These are phyloP conservation scores for Gentiana straminea DNA, from an alignment of 257 asterid species.

Conservation along the genomic window DNA sequence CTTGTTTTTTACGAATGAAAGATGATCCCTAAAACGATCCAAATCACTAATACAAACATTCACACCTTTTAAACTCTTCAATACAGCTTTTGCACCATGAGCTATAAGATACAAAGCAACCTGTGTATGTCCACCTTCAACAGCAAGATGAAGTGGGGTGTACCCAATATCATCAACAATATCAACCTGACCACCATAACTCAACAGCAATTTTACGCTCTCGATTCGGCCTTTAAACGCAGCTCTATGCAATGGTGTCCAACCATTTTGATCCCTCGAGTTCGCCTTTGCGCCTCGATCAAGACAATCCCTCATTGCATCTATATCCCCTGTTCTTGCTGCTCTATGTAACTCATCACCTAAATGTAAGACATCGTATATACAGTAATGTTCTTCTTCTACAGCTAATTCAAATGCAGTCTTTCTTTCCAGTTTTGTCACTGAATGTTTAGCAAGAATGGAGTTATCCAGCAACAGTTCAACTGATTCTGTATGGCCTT, in stretches of 20 bases:
- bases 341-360: conserved; percentile 49
- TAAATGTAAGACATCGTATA: conserved; percentile 33
- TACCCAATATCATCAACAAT: conserved; percentile 44
- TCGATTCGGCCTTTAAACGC: conserved; percentile 58
- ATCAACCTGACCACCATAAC: conserved; percentile 52
- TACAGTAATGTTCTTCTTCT: conserved; percentile 28
- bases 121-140: conserved; percentile 45
- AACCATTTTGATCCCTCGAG: conserved; percentile 64
- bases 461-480: conserved; percentile 28
- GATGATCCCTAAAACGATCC: conserved; percentile 27
- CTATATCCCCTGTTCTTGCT: conserved; percentile 37
- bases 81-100: conserved; percentile 54
- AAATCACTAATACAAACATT: conserved; percentile 14
- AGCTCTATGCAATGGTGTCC: conserved; percentile 74
- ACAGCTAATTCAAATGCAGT: conserved; percentile 47
- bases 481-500: conserved; percentile 34
- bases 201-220: conserved; percentile 37
- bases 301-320: conserved; percentile 33
- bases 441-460: conserved; percentile 26
- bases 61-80: conserved; percentile 38
- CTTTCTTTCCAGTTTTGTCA: conserved; percentile 34
- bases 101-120: conserved; percentile 51
- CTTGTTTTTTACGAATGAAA: conserved; percentile 11
- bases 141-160: conserved; percentile 55
- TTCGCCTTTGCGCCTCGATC: conserved; percentile 49